Evolutionary conservation across 2,329 filamentous ascomycete species (phyloP).

Genomic region (Colletotrichum navitas): DNA sequence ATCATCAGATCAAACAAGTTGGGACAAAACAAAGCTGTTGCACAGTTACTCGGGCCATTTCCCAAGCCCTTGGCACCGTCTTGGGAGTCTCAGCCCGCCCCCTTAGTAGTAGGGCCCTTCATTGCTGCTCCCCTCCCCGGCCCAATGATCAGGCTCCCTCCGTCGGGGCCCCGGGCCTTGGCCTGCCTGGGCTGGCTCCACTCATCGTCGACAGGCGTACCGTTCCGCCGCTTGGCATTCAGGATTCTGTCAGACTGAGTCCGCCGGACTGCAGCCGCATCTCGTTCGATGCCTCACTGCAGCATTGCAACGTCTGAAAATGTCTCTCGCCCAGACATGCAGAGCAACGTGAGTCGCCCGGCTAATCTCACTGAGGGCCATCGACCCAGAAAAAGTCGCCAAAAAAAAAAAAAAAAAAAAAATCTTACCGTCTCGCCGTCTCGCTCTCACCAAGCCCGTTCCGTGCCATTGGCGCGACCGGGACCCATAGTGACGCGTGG

Average conservation of each 20-base stretch:
- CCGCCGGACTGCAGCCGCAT: not conserved
- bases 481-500: slow-evolving; percentile 38
- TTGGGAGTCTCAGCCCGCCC: slow-evolving; percentile 25
- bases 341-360: too few relatives aligned
- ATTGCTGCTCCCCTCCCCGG: not conserved
- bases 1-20: slow-evolving; percentile 7
- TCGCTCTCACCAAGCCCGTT: not conserved
- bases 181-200: slow-evolving; percentile 16
- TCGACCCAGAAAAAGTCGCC: too few relatives aligned
- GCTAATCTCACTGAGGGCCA: too few relatives aligned
- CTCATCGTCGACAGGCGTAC: not conserved
- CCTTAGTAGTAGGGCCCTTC: slow-evolving; percentile 25
- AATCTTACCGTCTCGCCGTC: not conserved
- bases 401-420: too few relatives aligned
- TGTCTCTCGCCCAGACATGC: too few relatives aligned
- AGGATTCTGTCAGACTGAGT: slow-evolving; percentile 6
- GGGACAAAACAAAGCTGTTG: slow-evolving; percentile 1
- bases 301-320: not conserved
- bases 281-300: not conserved
- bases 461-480: slow-evolving; percentile 10
- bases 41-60: slow-evolving; percentile 1
- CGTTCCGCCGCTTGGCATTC: slow-evolving; percentile 27
- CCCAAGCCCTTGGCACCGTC: slow-evolving; percentile 22
- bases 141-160: slow-evolving; percentile 27
- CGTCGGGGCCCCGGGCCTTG: slow-evolving; percentile 28